Base-by-base conservation (phyloP, 2,329 filamentous ascomycete species). In the Pyrenophora tritici-repentis region DNA sequence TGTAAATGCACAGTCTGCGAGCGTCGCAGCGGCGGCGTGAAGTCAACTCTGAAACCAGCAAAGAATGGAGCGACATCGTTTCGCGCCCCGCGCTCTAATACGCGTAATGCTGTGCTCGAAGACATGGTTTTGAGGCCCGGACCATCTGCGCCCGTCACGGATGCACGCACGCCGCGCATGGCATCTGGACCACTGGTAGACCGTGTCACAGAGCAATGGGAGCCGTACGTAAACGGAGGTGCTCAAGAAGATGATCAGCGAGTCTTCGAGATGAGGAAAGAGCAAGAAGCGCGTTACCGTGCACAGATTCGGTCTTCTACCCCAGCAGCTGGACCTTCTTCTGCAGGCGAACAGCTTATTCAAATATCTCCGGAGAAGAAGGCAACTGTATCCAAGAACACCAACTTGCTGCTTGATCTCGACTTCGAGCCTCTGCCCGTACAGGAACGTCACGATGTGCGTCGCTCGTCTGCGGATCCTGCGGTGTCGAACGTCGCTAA, bases 1-100 rank as follows among this genome's bases (percentile, higher is more conserved):
- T 73, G 70, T 55, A 60, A 46, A 24, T 73, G 71, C 43, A 49
- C 53, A 2, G 55, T 47, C 9, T 73, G 71, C 40, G 65, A 68
- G 9, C 53, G 53, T 26, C 58, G 61, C 12, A 56, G 45, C 34
- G 56, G 59, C 18, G 68, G 69, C 3, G 50, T 50, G 17, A 62
- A 63, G 29, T 53, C 65, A 1, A 58, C 70, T 41, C 32, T 73
- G 26, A 71, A 68, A 46, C 39, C 58, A 13, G 29, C 40, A 4
- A 42, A 52, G 1, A 62, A 55, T 12, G 44, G 44, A 3, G 42
- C 37, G 0, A 41, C 14, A 8, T 32, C 34, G 22, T 50, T 34
- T 35, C 39, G 40, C 29, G 38, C 22, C 26, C 32, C 26, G 6
- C 42, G 9, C 34, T 52, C 47, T 12, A 43, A 32, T 8, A 34